Evolutionary conservation across 192 early-diverging fungal genomes (phyloP), one percentile per base, ranked within the genome.

Genomic region (Linnemannia zychae): DNA sequence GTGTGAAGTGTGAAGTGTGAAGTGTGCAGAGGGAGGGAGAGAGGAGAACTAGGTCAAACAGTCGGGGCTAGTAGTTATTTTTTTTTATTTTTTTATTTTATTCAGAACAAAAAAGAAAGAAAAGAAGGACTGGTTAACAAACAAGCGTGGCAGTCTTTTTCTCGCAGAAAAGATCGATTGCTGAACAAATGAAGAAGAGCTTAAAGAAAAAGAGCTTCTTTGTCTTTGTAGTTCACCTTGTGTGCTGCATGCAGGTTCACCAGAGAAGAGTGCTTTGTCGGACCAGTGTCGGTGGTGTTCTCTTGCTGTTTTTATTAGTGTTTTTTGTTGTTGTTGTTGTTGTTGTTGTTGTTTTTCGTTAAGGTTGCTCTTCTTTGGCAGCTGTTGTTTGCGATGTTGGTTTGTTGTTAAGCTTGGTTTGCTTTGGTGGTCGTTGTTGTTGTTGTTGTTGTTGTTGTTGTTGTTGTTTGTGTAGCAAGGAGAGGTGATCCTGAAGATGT

Each of bases 301-400:
- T 31, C 0, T 31, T 63, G 40, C 40, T 44, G 4, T 22, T 63
- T 12, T 63, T 63, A 63, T 31, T 28, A 60, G 24, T 63, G 28
- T 63, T 63, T n/a, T 1, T 63, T 33, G 57, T 31, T 63, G 57
- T 63, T 24, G 57, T 63, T 63, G 15, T 15, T 7, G n/a, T 63
- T 63, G 57, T 63, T 63, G 9, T 63, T 57, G n/a, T 48, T 48
- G 52, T 57, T 57, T n/a, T n/a, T n/a, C n/a, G 57, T 63, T 63
- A 44, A 44, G 40, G 40, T 44, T 44, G 40, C 4, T 44, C 9
- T 3, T n/a, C 31, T 63, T 31, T 20, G 18, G 6, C 12, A 9
- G 36, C 33, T 68, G 18, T 18, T 68, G 31, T 24, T 2, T 7
- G 20, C 11, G 34, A 2, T 65, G 60, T 28, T 28, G 31, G n/a